Evolutionary conservation across 2,329 filamentous ascomycete species (phyloP).

Genomic region (Aspergillus viridinutans): DNA sequence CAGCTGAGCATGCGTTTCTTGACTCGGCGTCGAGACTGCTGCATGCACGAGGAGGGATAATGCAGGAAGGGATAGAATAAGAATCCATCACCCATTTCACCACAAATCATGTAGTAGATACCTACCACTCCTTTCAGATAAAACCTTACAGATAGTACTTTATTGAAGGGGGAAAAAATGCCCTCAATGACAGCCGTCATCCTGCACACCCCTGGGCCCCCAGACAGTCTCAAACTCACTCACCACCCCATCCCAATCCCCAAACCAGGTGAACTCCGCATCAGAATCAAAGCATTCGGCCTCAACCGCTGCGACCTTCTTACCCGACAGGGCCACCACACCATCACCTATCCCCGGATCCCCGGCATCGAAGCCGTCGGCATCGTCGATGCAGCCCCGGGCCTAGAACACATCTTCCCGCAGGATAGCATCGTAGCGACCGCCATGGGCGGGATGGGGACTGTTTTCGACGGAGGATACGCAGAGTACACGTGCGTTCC

Average conservation of each 20-base stretch:
- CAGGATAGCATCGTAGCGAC: conserved; percentile 43
- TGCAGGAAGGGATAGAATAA: background rate
- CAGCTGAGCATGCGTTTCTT: no score
- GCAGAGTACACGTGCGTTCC: conserved; percentile 48
- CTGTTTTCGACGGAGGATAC: conserved; percentile 47
- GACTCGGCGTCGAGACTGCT: no score
- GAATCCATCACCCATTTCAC: background rate
- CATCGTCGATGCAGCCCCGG: conserved; percentile 34
- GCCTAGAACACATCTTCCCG: conserved; percentile 29
- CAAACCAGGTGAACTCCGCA: conserved; percentile 37
- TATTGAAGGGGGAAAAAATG: background rate
- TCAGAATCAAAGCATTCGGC: conserved; percentile 44
- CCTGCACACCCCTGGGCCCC: conserved; percentile 36
- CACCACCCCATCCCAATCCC: conserved; percentile 37
- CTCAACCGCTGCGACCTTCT: conserved; percentile 47
- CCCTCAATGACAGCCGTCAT: conserved; percentile 44
- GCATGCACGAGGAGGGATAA: background rate
- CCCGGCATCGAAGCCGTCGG: conserved; percentile 48
- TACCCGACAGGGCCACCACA: conserved; percentile 44
- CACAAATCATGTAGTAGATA: background rate
- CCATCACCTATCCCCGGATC: conserved; percentile 42
- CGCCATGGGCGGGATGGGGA: conserved; percentile 48
- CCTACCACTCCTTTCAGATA: background rate
- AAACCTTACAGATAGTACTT: background rate
- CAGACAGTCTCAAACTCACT: conserved; percentile 39